phyloP scores from a whole-genome alignment of 2,329 filamentous ascomycete species.

The Cladophialophora chaetospira region DNA sequence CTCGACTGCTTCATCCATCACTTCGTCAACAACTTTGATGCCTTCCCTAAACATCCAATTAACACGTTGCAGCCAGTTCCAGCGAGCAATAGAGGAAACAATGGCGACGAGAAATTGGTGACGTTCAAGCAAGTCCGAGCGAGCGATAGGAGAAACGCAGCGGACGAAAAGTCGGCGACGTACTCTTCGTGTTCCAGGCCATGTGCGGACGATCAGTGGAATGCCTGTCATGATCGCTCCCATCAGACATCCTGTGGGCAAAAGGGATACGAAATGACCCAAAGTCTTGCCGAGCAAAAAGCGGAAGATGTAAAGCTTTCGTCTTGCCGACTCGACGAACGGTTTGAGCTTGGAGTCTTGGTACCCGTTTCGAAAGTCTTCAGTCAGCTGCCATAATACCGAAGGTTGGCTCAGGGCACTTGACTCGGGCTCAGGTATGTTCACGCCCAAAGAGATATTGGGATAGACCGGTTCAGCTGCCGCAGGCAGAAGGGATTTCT shows the following conservation, averaged over 20 bases:
- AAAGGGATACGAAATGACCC: background rate
- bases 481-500: background rate
- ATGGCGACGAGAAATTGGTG: no score
- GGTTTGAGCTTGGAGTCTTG: background rate
- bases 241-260: background rate
- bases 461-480: background rate
- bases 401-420: background rate
- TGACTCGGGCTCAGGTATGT: background rate
- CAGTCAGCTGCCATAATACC: no score
- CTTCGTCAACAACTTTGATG: no score
- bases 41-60: no score
- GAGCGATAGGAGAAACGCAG: background rate
- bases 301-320: background rate
- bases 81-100: no score
- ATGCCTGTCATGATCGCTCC: background rate
- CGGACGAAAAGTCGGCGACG: background rate
- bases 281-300: background rate
- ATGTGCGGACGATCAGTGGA: background rate
- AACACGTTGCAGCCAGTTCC: background rate
- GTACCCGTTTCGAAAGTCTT: background rate
- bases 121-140: no score
- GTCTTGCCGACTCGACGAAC: background rate
- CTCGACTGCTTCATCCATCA: background rate
- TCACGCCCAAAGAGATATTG: background rate
- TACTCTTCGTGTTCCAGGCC: background rate